Conservation (phyloP, 495 filamentous ascomycete genomes). For the Aspergillus nidulans region DNA sequence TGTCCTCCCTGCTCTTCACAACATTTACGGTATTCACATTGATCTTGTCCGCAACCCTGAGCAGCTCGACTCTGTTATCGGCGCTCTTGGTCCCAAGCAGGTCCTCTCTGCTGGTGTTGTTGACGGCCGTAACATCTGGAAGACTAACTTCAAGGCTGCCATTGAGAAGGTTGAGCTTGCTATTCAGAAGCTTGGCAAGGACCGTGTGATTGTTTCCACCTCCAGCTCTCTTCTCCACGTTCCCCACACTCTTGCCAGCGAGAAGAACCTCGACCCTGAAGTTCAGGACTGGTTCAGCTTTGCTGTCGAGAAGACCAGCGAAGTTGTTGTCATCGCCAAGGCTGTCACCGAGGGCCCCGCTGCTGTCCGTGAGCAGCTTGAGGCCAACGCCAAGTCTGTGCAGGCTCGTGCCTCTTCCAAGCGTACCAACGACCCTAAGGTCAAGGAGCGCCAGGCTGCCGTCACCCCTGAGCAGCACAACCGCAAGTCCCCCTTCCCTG, state of each 20-base stretch:
- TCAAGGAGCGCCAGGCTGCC: slow-evolving; percentile 89
- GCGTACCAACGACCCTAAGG: slow-evolving; percentile 91
- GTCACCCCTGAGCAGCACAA: slow-evolving; percentile 82
- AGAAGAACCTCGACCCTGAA: slow-evolving; percentile 93
- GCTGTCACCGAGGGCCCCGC: slow-evolving; percentile 88
- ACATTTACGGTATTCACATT: slow-evolving; percentile 78
- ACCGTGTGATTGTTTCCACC: slow-evolving; percentile 92
- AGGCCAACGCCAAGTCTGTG: slow-evolving; percentile 90
- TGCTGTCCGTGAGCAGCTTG: slow-evolving; percentile 75
- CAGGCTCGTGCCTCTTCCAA: slow-evolving; percentile 82
- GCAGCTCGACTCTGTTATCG: slow-evolving; percentile 79
- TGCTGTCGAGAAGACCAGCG: slow-evolving; percentile 86
- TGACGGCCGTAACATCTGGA: slow-evolving; percentile 99
- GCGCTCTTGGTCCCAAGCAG: slow-evolving; percentile 76
- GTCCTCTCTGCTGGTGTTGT: slow-evolving; percentile 90
- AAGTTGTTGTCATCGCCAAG: slow-evolving; percentile 92
- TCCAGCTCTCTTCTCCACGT: slow-evolving; percentile 97
- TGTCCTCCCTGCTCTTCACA: slow-evolving; percentile 63
- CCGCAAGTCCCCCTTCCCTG: slow-evolving; percentile 82
- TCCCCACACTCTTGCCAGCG: slow-evolving; percentile 92
- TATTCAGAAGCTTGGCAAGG: slow-evolving; percentile 88
- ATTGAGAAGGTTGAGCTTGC: slow-evolving; percentile 85
- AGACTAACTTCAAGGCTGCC: slow-evolving; percentile 92
- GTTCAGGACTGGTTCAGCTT: slow-evolving; percentile 98
- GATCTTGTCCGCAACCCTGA: slow-evolving; percentile 97